These are phyloP conservation scores for Pseudevernia furfuracea DNA, from an alignment of 495 filamentous ascomycete genomes.

Conservation along the genomic window DNA sequence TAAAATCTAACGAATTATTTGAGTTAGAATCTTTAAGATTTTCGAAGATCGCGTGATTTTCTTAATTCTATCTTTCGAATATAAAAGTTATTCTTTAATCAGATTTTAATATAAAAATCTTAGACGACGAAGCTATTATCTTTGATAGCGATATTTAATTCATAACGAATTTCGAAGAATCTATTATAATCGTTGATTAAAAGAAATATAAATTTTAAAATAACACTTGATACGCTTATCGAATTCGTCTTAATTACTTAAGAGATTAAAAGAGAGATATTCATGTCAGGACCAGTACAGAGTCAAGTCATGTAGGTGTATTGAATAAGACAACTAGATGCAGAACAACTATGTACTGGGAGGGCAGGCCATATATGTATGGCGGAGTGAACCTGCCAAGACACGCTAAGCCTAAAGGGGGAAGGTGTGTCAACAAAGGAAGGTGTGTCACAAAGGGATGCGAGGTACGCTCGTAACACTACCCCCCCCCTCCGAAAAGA, in stretches of 20 bases:
- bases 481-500: no score
- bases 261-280: background rate
- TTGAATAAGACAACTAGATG: no score
- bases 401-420: no score
- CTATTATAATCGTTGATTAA: background rate
- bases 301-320: no score
- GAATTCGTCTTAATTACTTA: background rate
- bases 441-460: no score
- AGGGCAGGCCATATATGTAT: no score
- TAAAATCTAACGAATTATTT: background rate
- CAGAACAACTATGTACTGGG: no score
- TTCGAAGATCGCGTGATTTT: background rate
- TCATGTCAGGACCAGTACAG: no score
- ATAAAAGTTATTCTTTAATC: background rate
- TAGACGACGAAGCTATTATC: background rate
- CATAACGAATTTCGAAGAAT: background rate
- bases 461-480: no score
- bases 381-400: no score
- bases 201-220: background rate
- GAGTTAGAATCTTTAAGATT: constrained; percentile 8
- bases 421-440: no score
- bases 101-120: background rate
- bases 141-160: background rate
- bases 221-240: background rate
- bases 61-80: constrained; percentile 2